Percentiles rank a stretch among this genome's conserved stretches.
Evolutionary conservation across 352 stramenopile genomes (phyloP).

Genomic region (Phytopythium montanum): DNA sequence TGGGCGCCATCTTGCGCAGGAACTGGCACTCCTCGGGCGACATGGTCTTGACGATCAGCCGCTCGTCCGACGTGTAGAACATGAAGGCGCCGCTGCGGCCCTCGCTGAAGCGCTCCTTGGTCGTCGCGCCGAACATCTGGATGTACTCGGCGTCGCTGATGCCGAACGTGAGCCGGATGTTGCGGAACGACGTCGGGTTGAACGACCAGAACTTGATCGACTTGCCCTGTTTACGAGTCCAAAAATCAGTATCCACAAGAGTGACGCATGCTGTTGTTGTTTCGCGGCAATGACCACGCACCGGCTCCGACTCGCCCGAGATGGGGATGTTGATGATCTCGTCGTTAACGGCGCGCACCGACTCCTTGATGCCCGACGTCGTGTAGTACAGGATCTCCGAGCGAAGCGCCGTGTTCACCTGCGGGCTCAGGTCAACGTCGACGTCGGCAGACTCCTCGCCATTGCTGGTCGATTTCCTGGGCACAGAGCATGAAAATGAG

Average conservation of each 20-base stretch:
- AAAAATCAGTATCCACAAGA: neutral
- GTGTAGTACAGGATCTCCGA: constrained; percentile 91
- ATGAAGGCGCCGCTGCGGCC: constrained; percentile 89
- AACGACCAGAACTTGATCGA: constrained; percentile 89
- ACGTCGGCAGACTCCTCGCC: constrained; percentile 70
- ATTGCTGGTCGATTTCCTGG: constrained; percentile 31
- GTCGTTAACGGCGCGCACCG: constrained; percentile 66
- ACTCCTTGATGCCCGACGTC: constrained; percentile 87
- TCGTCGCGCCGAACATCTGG: constrained; percentile 80
- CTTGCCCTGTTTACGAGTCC: constrained; percentile 39
- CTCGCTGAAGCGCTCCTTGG: constrained; percentile 88
- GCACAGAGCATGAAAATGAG: neutral
- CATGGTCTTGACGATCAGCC: constrained; percentile 91
- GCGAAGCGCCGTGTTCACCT: constrained; percentile 85
- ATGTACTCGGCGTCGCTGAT: constrained; percentile 84
- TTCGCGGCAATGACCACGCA: constrained; percentile 13
- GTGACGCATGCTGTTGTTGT: neutral
- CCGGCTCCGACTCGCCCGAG: constrained; percentile 68
- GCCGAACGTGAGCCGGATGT: constrained; percentile 78
- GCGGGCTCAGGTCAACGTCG: constrained; percentile 81
- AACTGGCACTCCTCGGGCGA: constrained; percentile 83
- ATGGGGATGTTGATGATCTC: constrained; percentile 80
- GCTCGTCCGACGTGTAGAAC: constrained; percentile 89
- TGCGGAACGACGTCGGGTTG: constrained; percentile 78
- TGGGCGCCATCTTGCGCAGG: constrained; percentile 79